Evolutionary conservation across 805 yeast genomes (phyloP).

Genomic region (Zygosaccharomyces siamensis): DNA sequence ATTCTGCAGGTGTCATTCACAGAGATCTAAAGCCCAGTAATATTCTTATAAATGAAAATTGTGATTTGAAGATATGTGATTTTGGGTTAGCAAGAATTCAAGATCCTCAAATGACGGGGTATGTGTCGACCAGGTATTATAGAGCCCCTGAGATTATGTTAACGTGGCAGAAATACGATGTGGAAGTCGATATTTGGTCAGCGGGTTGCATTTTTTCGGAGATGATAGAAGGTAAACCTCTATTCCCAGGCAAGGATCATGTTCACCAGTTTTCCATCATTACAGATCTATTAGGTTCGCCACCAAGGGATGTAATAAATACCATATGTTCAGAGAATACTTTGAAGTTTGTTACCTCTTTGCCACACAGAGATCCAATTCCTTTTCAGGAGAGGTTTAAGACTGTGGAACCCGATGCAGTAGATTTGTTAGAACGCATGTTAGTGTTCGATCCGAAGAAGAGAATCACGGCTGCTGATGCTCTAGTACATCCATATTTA

Average conservation of each 20-base stretch:
- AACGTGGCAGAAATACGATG: conserved; percentile 96
- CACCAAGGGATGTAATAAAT: conserved; percentile 92
- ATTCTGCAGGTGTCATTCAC: conserved; percentile 88
- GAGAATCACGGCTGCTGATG: conserved; percentile 89
- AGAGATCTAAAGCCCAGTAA: conserved; percentile 84
- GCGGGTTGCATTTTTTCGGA: conserved; percentile 97
- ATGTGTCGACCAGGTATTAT: conserved; percentile 91
- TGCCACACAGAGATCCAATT: conserved; percentile 90
- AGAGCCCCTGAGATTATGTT: conserved; percentile 98
- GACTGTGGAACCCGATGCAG: conserved; percentile 75
- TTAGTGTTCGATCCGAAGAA: conserved; percentile 91
- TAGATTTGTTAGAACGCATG: conserved; percentile 84
- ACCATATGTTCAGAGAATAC: conserved; percentile 96
- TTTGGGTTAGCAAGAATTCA: conserved; percentile 95
- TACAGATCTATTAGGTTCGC: conserved; percentile 93
- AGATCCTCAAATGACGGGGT: conserved; percentile 99
- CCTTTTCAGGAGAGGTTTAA: conserved; percentile 80
- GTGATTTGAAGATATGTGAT: conserved; percentile 88
- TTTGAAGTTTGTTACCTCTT: conserved; percentile 83
- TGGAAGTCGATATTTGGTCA: conserved; percentile 96
- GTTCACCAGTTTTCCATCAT: conserved; percentile 97
- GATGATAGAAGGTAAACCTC: conserved; percentile 94
- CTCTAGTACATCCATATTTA: conserved; percentile 83
- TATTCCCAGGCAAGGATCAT: conserved; percentile 97
- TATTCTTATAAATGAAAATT: conserved; percentile 80